Conservation (phyloP, 306 rosid species). For the Medicago ruthenica region DNA sequence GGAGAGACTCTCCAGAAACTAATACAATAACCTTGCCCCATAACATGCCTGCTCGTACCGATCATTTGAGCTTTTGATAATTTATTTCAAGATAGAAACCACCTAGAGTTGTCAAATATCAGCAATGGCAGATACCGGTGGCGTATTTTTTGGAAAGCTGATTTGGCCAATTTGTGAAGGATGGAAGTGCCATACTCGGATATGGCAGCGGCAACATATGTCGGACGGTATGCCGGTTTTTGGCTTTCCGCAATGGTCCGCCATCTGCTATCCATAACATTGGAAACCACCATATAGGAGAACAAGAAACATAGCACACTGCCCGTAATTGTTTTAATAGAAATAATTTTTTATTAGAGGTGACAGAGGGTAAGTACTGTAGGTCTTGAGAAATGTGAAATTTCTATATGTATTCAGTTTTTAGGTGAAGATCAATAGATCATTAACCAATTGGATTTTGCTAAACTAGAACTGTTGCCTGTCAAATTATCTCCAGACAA, state of each 20-base stretch:
- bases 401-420: not conserved
- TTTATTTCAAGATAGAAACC: not conserved
- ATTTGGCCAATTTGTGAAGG: too few species aligned
- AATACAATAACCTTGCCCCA: not conserved
- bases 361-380: not conserved
- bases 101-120: too few species aligned
- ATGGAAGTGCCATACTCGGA: too few species aligned
- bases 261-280: too few species aligned
- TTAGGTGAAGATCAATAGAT: not conserved
- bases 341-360: not conserved
- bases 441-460: not conserved
- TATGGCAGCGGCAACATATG: too few species aligned
- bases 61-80: not conserved
- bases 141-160: too few species aligned
- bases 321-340: not conserved
- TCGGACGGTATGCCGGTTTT: too few species aligned
- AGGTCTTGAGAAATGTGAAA: not conserved
- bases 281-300: not conserved
- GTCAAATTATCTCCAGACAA: not conserved
- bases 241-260: too few species aligned
- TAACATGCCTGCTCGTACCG: not conserved
- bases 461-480: not conserved
- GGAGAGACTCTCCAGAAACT: not conserved
- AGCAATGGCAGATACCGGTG: too few species aligned
- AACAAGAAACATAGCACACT: not conserved